Evolutionary conservation across 1,139 yeast species (phyloP).

Genomic region (Saccharomyces hybrid): DNA sequence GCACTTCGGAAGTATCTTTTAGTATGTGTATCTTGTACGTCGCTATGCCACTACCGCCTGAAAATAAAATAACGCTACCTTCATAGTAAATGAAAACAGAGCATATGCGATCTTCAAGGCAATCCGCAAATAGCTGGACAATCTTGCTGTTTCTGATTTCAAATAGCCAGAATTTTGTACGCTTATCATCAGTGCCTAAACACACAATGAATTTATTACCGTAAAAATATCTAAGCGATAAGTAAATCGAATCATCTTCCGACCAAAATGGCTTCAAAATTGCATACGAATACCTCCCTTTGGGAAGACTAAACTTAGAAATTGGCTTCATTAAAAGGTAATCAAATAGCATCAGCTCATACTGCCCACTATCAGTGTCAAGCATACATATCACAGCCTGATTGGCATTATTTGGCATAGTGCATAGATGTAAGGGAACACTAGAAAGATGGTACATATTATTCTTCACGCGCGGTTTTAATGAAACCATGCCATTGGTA

Average conservation of each 20-base stretch:
- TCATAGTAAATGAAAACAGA: background rate
- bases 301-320: background rate
- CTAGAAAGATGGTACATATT: background rate
- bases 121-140: background rate
- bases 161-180: background rate
- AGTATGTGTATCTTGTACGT: background rate
- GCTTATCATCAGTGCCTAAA: background rate
- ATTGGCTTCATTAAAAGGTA: background rate
- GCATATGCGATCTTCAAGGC: background rate
- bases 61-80: background rate
- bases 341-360: background rate
- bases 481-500: background rate
- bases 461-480: background rate
- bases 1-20: background rate
- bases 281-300: background rate
- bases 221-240: background rate
- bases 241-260: background rate
- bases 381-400: background rate
- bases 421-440: background rate
- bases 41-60: background rate
- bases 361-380: background rate
- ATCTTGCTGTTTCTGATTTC: background rate
- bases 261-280: background rate
- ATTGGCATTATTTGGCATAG: background rate
- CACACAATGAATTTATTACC: background rate